Evolutionary conservation across 106 monocot species (phyloP).

Genomic region (Dendrobium nobile): DNA sequence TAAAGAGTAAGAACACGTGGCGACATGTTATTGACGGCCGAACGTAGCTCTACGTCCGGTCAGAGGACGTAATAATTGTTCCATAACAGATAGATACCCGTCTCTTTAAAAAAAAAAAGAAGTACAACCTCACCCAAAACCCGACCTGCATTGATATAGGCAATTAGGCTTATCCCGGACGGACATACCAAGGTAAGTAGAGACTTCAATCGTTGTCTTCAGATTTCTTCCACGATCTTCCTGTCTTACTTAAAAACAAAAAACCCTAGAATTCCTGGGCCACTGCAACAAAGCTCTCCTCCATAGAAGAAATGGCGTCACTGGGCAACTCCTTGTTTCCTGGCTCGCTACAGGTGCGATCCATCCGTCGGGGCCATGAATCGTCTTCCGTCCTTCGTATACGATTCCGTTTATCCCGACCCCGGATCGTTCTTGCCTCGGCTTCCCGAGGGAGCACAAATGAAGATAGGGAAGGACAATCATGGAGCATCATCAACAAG

Average conservation of each 20-base stretch:
- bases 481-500: neutral
- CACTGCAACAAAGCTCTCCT: neutral
- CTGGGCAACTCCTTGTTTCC: constrained; percentile 10
- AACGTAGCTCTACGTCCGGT: no score
- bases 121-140: neutral
- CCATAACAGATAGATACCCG: no score
- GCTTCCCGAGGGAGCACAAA: neutral
- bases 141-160: neutral
- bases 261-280: constrained; percentile 13
- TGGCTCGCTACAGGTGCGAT: constrained; percentile 20
- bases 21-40: no score
- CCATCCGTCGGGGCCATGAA: constrained; percentile 5
- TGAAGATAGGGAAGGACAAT: neutral
- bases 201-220: neutral
- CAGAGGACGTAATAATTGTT: no score
- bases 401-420: constrained; percentile 12
- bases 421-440: neutral
- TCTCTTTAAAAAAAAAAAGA: no score
- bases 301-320: constrained; percentile 13
- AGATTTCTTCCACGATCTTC: neutral
- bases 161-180: neutral
- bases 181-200: neutral
- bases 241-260: neutral
- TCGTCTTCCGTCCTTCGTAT: constrained; percentile 6
- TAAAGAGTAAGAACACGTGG: no score